Percentiles rank a stretch among this genome's conserved stretches.
These are phyloP conservation scores for Auriculariales sp. DNA, from an alignment of 768 basidiomycete species.

Conservation along the genomic window DNA sequence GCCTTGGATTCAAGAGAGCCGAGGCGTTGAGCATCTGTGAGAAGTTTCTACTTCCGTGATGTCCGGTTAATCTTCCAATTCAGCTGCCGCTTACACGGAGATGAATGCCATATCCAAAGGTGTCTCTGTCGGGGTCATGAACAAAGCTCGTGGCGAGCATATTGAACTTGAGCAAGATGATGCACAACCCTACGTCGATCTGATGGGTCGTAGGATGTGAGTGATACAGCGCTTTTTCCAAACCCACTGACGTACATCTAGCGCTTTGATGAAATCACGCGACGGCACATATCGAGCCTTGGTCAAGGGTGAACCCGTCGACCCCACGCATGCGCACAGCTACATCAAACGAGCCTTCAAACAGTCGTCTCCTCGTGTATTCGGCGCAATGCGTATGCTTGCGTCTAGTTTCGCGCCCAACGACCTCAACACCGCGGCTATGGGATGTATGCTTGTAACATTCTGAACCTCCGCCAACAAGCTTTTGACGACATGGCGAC, in stretches of 20 bases:
- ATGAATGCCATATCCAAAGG: conserved; percentile 83
- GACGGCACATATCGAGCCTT: conserved; percentile 73
- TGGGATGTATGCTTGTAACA: conserved; percentile 59
- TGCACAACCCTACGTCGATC: conserved; percentile 70
- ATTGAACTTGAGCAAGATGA: conserved; percentile 40
- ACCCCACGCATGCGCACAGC: conserved; percentile 61
- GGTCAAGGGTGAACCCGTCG: conserved; percentile 48
- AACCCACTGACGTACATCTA: conserved; percentile 17
- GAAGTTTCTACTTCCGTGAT: too few species aligned
- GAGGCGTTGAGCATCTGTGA: conserved; percentile 89
- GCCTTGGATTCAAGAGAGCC: conserved; percentile 71
- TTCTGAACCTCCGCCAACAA: not conserved
- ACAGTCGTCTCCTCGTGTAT: conserved; percentile 61
- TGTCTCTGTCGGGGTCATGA: conserved; percentile 64
- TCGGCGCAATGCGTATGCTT: conserved; percentile 64
- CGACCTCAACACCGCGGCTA: conserved; percentile 58
- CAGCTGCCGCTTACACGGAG: conserved; percentile 82
- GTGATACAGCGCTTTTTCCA: conserved; percentile 5
- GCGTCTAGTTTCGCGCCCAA: conserved; percentile 41
- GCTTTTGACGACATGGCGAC: not conserved
- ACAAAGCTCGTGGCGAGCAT: conserved; percentile 35
- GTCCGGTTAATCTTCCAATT: conserved; percentile 7
- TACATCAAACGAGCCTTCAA: conserved; percentile 73
- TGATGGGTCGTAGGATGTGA: conserved; percentile 60
- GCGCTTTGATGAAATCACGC: conserved; percentile 67